phyloP scores from a whole-genome alignment of 1,139 yeast species.

The Protomyces arabidopsidicola region DNA sequence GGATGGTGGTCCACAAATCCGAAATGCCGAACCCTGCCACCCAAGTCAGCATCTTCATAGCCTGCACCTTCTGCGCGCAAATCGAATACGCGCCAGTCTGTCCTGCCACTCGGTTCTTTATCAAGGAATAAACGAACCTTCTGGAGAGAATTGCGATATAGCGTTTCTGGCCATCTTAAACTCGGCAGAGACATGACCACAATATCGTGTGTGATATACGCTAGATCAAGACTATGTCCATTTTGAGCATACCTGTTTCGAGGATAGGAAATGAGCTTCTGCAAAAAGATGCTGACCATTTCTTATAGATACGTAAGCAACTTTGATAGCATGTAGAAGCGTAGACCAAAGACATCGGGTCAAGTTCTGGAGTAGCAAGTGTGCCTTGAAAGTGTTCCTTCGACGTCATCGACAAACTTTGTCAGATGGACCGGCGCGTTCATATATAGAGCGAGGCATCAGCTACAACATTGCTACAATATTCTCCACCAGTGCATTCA shows the following conservation, averaged over 20 bases:
- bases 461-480: not conserved
- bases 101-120: conserved; percentile 44
- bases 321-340: not conserved
- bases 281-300: not conserved
- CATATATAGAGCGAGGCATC: no score
- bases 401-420: not conserved
- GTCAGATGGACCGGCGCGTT: not conserved
- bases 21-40: conserved; percentile 42
- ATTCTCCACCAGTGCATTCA: not conserved
- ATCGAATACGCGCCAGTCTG: conserved; percentile 69
- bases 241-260: conserved; percentile 18
- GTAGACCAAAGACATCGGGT: not conserved
- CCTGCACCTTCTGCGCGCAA: conserved; percentile 58
- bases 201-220: conserved; percentile 57
- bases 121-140: conserved; percentile 53
- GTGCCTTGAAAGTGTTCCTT: not conserved
- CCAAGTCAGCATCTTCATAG: conserved; percentile 47
- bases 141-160: conserved; percentile 54
- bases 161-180: conserved; percentile 43
- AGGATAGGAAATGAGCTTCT: conserved; percentile 16
- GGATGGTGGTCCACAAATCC: conserved; percentile 78
- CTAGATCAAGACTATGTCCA: conserved; percentile 48
- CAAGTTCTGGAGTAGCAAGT: not conserved
- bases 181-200: conserved; percentile 76
- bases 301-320: not conserved